Evolutionary conservation across 2,329 filamentous ascomycete genomes (phyloP), one percentile per base, ranked within the genome.

Genomic region (Ophiocordyceps camponoti-rufipedis): DNA sequence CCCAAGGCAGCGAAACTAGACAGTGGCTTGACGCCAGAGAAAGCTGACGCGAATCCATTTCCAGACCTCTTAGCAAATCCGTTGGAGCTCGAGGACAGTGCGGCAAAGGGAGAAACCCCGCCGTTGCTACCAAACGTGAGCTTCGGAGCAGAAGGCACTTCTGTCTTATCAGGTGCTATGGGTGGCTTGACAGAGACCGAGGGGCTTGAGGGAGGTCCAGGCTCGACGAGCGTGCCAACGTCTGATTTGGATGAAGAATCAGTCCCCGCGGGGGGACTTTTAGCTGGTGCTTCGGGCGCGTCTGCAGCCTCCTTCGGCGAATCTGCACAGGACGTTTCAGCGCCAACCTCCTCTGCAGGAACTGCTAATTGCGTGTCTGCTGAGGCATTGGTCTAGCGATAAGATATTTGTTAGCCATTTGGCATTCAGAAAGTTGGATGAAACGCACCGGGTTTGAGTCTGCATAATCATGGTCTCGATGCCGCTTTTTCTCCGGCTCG

Each of bases 1-100:
- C 71, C 74, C 19, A 78, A 71, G 42, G 79, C 78, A 40, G 79
- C 85, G 61, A 94, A 94, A 52, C 73, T 82, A 2, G 72, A 71
- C 10, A 87, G 61, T 1, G 60, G 54, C 49, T 70, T 72, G 5
- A 57, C 55, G 31, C 66, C 64, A 0, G 60, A 54, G 6, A 71
- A 53, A 4, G 56, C 48, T 29, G 58, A 58, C 39, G 63, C 62
- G 38, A 67, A 58, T 10, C 52, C 51, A 44, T 60, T 57, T 29
- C 62, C 55, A 11, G 66, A 60, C 23, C 23, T 23, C 31, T 63
- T 62, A 32, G 67, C 67, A 55, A 83, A 83, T 2, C 62, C 61
- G 45, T 67, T 66, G 9, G 58, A 49, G n/a, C 48, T 58, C 46
- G 57, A 62, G 52, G 55, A 63, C n/a, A 71, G 52, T 10, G 60